phyloP scores from a whole-genome alignment of 371 early-diverging fungal genomes.

The Smittium culicis region DNA sequence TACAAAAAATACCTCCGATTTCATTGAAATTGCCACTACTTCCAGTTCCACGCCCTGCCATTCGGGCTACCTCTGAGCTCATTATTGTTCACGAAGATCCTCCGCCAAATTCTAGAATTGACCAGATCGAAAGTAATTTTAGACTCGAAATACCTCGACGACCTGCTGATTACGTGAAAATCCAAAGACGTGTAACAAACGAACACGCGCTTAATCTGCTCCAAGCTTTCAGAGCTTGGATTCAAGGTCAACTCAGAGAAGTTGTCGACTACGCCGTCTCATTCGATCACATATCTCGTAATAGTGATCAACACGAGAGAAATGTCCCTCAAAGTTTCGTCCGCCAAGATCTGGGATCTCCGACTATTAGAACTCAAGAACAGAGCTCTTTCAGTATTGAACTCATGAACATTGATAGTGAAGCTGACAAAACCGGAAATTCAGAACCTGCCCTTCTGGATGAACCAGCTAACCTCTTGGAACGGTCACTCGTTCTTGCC shows the following conservation, averaged over 20 bases:
- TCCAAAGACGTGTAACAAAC: constrained; percentile 7
- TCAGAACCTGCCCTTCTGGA: constrained; percentile 1
- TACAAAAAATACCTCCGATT: constrained; percentile 31
- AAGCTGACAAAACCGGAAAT: constrained; percentile 6
- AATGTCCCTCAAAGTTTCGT: background rate
- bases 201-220: constrained; percentile 15
- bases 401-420: background rate
- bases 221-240: constrained; percentile 20
- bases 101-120: constrained; percentile 27
- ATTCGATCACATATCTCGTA: constrained; percentile 27
- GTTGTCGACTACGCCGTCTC: constrained; percentile 22
- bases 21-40: constrained; percentile 30
- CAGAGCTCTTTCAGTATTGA: background rate
- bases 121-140: constrained; percentile 22
- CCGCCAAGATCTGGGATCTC: background rate
- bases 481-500: background rate
- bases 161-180: constrained; percentile 22
- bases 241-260: constrained; percentile 24
- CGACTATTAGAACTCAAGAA: background rate
- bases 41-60: constrained; percentile 32
- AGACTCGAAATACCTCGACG: constrained; percentile 30
- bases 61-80: constrained; percentile 37
- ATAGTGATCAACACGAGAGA: constrained; percentile 25
- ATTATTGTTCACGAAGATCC: constrained; percentile 31
- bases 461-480: background rate